Evolutionary conservation across 2,329 filamentous ascomycete species (phyloP), one percentile per base, ranked within the genome.

Genomic region (Madurella fahalii): DNA sequence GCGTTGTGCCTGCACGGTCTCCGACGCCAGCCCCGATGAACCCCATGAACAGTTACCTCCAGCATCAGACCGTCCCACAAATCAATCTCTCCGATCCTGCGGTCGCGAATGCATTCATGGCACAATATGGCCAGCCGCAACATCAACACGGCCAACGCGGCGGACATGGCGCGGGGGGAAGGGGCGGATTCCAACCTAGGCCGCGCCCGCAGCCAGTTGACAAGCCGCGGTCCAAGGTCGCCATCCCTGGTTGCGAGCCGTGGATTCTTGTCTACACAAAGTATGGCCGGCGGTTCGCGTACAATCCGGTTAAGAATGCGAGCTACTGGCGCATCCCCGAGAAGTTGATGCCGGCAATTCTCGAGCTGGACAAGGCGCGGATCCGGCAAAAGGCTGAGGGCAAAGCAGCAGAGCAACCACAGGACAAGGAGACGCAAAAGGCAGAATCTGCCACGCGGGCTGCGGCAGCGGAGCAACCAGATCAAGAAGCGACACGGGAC

Each of bases 281-380:
- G 68, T 84, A 93, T 58, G 89, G 90, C 18, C 80, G 94, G 54
- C 82, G 92, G 50, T 99, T 99, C 67, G 91, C 92, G 2, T 89
- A 95, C 74, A 96, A 99, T 63, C 82, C 85, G 0, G 80, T 81
- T 51, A 96, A 93, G 61, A 89, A 93, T 39, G 81, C 91, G 62
- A 97, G 92, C 70, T 91, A 91, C 70, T 99, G 95, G 94, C 90
- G 90, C 65, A 94, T 96, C 64, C 94, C 94, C 0, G 83, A 90
- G 52, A 86, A 94, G 68, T 78, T 99, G 37, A 86, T 92, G 79
- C 85, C 87, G 57, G 90, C 84, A 13, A 89, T 94, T 51, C 62
- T 86, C 48, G 80, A 84, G 59, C 74, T 90, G 52, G 90, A 96
- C 69, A 83, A 87, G 68, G 84, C 86, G 61, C 81, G 83, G 56